Percentiles rank a stretch among this genome's conserved stretches.
Evolutionary conservation across 208 protist species (phyloP).

Genomic region (Tetramitus jugosus): DNA sequence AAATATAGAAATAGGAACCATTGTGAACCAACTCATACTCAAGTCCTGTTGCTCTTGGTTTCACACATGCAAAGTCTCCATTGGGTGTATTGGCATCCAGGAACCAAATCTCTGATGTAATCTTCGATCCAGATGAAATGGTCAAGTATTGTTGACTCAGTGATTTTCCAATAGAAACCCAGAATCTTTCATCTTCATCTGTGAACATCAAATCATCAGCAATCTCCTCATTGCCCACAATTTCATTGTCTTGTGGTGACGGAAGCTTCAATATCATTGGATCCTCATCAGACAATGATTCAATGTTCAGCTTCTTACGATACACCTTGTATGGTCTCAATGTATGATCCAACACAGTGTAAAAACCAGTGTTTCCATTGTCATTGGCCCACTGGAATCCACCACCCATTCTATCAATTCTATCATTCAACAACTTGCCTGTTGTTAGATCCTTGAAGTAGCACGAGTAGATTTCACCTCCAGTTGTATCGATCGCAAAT

Average conservation of each 20-base stretch:
- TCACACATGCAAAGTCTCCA: neutral
- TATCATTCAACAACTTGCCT: neutral
- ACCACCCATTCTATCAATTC: too few species aligned
- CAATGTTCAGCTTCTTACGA: neutral
- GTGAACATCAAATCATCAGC: neutral
- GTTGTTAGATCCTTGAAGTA: conserved; percentile 2
- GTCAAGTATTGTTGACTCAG: neutral
- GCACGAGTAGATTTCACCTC: neutral
- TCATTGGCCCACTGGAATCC: neutral
- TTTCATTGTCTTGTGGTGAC: neutral
- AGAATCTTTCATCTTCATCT: conserved; percentile 4
- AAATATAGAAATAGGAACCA: neutral
- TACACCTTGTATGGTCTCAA: neutral
- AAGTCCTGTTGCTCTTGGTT: neutral
- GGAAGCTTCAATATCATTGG: too few species aligned
- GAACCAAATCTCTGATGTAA: neutral
- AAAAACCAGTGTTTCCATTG: neutral
- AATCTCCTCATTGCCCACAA: neutral
- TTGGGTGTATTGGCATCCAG: neutral
- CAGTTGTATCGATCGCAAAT: neutral
- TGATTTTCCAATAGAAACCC: neutral
- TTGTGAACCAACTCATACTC: neutral
- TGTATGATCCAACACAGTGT: neutral
- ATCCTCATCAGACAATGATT: neutral
- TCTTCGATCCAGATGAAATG: neutral